Evolutionary conservation across 75 land plant species (phyloP).

Genomic region (Isoetes taiwanensis): DNA sequence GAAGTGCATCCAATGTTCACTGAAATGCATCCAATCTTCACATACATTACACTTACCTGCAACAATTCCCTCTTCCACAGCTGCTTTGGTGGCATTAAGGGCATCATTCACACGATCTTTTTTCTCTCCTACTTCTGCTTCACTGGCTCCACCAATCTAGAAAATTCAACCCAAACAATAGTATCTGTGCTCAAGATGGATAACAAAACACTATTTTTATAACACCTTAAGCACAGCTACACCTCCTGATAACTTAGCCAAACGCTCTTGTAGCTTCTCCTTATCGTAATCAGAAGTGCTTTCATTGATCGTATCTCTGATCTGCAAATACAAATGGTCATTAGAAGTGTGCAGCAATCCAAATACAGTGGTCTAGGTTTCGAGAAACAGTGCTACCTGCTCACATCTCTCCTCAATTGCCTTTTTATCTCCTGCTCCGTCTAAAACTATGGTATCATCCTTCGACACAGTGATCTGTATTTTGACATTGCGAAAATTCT

Average conservation of each 20-base stretch:
- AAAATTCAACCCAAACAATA: conserved; percentile 1
- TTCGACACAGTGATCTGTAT: conserved; percentile 61
- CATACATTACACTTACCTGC: conserved; percentile 16
- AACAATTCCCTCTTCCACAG: conserved; percentile 27
- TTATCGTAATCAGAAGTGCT: conserved; percentile 67
- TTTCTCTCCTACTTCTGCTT: conserved; percentile 33
- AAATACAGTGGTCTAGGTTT: no score
- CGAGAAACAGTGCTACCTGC: conserved; percentile 37
- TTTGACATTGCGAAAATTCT: neutral
- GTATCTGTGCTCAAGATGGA: no score
- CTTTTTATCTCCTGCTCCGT: conserved; percentile 82
- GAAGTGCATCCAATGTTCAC: neutral
- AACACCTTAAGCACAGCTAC: conserved; percentile 80
- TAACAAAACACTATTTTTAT: neutral
- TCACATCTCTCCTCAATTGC: conserved; percentile 80
- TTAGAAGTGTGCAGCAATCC: no score
- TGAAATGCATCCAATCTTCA: neutral
- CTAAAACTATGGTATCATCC: conserved; percentile 81
- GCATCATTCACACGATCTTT: conserved; percentile 39
- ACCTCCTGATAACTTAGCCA: conserved; percentile 77
- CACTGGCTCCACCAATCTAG: conserved; percentile 46
- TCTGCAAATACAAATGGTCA: conserved; percentile 37
- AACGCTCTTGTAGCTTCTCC: conserved; percentile 62
- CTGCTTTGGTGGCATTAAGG: conserved; percentile 26
- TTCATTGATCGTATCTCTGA: conserved; percentile 41